These are phyloP conservation scores for Trichoderma sp. DNA, from an alignment of 2,329 filamentous ascomycete species.

Conservation along the genomic window DNA sequence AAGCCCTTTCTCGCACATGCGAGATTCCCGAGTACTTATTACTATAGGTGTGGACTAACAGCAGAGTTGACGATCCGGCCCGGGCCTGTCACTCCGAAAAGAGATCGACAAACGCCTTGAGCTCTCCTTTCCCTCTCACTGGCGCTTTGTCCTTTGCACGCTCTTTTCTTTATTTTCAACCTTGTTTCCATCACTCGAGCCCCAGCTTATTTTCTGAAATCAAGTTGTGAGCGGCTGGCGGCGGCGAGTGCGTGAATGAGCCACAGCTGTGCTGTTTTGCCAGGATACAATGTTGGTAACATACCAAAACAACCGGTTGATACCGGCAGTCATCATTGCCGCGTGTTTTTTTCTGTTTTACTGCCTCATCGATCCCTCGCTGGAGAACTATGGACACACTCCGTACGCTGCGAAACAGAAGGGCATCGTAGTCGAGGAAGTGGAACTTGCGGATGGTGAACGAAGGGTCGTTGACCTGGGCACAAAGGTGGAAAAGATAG, in stretches of 20 bases:
- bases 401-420: conserved; percentile 1
- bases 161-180: not conserved
- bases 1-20: conserved; percentile 3
- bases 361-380: conserved; percentile 28
- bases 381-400: conserved; percentile 25
- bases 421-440: conserved; percentile 11
- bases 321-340: conserved; percentile 31
- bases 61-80: conserved; percentile 11
- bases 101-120: not conserved
- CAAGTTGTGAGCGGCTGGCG: not conserved
- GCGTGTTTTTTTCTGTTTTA: conserved; percentile 28
- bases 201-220: not conserved
- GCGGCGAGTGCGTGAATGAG: not conserved
- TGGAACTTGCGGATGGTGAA: not conserved
- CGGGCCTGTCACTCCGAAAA: not conserved
- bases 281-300: conserved; percentile 28
- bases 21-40: not conserved
- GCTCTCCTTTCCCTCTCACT: not conserved
- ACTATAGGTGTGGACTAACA: not conserved
- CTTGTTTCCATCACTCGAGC: not conserved
- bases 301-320: conserved; percentile 32
- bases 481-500: not conserved
- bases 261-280: not conserved
- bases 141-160: not conserved
- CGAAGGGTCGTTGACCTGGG: not conserved